Evolutionary conservation across 257 asterid species (phyloP), one percentile per base, ranked within the genome.

Genomic region (Plantago elongata): DNA sequence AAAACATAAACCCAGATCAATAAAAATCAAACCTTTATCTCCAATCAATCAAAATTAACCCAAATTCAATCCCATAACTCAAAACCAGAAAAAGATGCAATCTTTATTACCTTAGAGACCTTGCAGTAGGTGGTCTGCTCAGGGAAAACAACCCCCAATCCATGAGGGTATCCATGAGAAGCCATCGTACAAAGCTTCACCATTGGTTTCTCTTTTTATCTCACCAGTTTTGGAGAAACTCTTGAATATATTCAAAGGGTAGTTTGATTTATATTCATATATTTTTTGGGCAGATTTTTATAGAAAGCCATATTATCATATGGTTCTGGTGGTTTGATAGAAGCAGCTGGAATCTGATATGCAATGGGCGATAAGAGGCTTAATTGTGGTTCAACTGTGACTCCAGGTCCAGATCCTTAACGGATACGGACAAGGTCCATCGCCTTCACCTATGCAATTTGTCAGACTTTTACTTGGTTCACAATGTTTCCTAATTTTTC

Each of bases 141-240:
- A 0, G 77, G 72, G 51, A 74, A 63, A 62, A 69, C 57, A 47
- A 74, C 60, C 18, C 82, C 80, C 51, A 64, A 43, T 1, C 65
- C 78, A 55, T 81, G 75, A 49, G 80, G 87, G 74, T 58, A 75
- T 52, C 84, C 86, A 71, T 75, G 81, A 48, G 92, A 86, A 75
- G 97, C 88, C 90, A 86, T 76, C 79, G 83, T 71, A 68, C 80
- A 81, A 14, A 76, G 75, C 78, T 88, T 89, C 69, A 67, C 81
- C 87, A 76, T 84, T 64, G 27, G 54, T 18, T 48, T 37, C 57
- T 47, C 46, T 51, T 14, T 45, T 52, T 62, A 64, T 67, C 27
- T 22, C 27, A 70, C 65, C 63, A 63, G 60, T 29, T 43, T 40
- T 45, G 49, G 69, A 69, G 7, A 65, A 63, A 2, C 43, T 57